Percentiles rank a stretch among this genome's conserved stretches.
Evolutionary conservation across 768 basidiomycete genomes (phyloP).

Genomic region (Mrakia gelida): DNA sequence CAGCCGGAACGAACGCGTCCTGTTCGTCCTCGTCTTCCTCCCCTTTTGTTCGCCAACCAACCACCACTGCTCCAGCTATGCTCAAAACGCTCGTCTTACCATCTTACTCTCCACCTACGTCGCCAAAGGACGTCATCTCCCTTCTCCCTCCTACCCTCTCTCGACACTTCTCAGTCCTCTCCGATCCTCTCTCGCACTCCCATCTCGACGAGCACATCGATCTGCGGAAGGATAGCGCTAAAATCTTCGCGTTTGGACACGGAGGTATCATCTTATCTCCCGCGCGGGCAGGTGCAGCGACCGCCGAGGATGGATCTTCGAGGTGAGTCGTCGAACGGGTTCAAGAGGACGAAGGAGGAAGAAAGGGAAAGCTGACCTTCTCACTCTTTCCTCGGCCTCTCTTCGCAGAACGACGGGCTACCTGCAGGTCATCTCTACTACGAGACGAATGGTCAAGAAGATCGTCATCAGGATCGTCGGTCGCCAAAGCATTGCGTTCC

Average conservation of each 20-base stretch:
- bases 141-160: background rate
- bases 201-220: background rate
- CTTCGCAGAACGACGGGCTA: background rate
- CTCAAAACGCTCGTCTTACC: background rate
- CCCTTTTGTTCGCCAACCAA: too few relatives aligned
- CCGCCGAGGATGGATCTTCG: background rate
- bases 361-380: background rate
- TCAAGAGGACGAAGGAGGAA: background rate
- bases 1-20: too few relatives aligned
- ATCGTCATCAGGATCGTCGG: background rate
- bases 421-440: background rate
- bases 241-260: background rate
- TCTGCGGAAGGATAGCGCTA: background rate
- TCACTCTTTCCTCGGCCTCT: background rate
- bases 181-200: background rate
- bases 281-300: too few relatives aligned
- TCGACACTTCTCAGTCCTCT: background rate
- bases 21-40: too few relatives aligned
- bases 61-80: too few relatives aligned
- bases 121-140: background rate
- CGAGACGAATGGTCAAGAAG: background rate
- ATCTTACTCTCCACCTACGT: background rate
- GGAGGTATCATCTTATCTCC: background rate
- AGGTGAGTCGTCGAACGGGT: background rate
- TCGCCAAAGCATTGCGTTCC: background rate